phyloP scores from a whole-genome alignment of 1,139 yeast species.

The Lizanozyma gosingica region DNA sequence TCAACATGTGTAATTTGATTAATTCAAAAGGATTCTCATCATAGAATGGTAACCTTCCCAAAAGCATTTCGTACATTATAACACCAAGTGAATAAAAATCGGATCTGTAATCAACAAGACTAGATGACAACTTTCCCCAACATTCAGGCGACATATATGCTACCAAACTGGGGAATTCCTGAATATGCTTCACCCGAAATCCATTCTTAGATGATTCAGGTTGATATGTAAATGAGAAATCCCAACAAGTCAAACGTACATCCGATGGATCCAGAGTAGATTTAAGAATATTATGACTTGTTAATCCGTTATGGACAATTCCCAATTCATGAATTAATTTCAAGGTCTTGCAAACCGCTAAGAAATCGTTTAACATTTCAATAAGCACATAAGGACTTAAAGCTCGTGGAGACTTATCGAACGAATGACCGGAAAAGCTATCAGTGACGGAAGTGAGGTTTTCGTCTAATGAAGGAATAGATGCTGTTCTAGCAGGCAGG shows the following conservation, averaged over 20 bases:
- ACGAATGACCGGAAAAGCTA: not conserved
- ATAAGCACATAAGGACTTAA: conserved; percentile 10
- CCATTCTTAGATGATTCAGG: conserved; percentile 34
- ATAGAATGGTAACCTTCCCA: conserved; percentile 39
- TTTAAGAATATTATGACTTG: conserved; percentile 27
- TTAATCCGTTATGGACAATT: conserved; percentile 43
- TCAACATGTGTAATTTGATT: conserved; percentile 32
- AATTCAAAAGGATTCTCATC: conserved; percentile 33
- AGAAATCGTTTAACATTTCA: conserved; percentile 24
- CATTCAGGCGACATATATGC: conserved; percentile 49
- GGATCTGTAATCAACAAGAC: conserved; percentile 38
- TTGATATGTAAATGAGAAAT: conserved; percentile 35
- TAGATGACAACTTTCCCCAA: conserved; percentile 27
- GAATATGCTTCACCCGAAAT: conserved; percentile 20
- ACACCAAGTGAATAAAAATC: conserved; percentile 47
- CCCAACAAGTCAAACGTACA: conserved; percentile 42
- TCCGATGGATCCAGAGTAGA: conserved; percentile 20
- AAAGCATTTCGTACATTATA: conserved; percentile 38
- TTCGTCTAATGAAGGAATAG: not conserved
- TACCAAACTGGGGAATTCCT: conserved; percentile 26
- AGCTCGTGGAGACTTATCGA: not conserved
- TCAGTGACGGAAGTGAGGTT: not conserved
- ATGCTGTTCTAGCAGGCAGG: not conserved
- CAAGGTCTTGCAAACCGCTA: conserved; percentile 26
- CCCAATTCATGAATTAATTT: conserved; percentile 33